Evolutionary conservation across 176 grass and related monocot genomes (phyloP).

Genomic region (Carex scoparia): DNA sequence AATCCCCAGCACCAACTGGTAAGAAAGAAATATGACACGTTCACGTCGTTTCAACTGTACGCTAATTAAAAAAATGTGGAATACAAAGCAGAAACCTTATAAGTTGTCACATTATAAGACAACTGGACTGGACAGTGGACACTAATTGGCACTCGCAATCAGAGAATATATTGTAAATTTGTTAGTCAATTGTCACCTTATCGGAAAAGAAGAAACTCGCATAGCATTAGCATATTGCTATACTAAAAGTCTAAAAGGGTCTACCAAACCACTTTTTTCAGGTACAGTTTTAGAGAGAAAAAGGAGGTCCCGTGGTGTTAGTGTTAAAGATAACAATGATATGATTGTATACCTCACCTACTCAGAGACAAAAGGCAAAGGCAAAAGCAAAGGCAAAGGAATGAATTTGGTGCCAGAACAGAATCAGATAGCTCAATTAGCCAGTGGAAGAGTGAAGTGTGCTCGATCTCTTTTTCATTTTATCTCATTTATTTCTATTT

Average conservation of each 20-base stretch:
- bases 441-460: constrained; percentile 17
- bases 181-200: neutral
- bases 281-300: neutral
- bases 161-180: neutral
- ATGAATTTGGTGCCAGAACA: neutral
- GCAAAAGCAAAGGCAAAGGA: neutral
- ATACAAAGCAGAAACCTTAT: too few species aligned
- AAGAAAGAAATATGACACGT: neutral
- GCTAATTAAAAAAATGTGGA: too few species aligned
- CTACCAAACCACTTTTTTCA: constrained; percentile 28
- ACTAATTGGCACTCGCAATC: neutral
- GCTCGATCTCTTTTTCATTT: neutral
- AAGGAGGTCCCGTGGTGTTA: neutral
- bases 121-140: too few species aligned
- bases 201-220: constrained; percentile 13
- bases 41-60: neutral
- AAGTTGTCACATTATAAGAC: too few species aligned
- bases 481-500: neutral
- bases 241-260: constrained; percentile 26
- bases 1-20: neutral
- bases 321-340: constrained; percentile 31
- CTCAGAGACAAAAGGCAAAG: constrained; percentile 11
- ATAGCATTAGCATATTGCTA: neutral
- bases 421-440: neutral
- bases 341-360: constrained; percentile 26